These are phyloP conservation scores for Cyanidioschyzon merolae DNA, from an alignment of 23 red algal genomes.

Conservation along the genomic window DNA sequence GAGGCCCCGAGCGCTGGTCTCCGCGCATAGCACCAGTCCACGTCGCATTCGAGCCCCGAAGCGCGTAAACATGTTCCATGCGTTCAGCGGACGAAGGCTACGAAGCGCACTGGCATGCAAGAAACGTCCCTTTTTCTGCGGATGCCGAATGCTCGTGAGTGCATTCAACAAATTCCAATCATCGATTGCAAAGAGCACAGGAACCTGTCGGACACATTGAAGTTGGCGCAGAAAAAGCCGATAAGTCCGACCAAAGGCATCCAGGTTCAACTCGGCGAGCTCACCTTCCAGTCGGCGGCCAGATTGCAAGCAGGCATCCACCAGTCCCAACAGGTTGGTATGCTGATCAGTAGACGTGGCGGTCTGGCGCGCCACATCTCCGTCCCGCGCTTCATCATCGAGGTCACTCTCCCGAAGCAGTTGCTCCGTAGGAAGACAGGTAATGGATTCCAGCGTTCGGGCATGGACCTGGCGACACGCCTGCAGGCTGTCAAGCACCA, in stretches of 20 bases:
- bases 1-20: background rate
- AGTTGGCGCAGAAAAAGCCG: background rate
- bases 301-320: background rate
- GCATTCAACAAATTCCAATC: constrained; percentile 8
- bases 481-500: background rate
- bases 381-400: background rate
- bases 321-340: background rate
- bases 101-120: constrained; percentile 2
- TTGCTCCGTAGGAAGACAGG: background rate
- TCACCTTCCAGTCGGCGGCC: background rate
- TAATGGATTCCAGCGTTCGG: background rate
- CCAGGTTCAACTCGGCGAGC: background rate
- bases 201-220: constrained; percentile 2
- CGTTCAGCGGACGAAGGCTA: constrained; percentile 13
- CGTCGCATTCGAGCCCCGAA: background rate
- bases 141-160: background rate
- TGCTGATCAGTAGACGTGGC: background rate
- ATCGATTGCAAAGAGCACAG: constrained; percentile 2
- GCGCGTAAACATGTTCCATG: background rate
- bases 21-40: background rate
- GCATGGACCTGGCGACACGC: background rate
- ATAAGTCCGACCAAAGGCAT: background rate
- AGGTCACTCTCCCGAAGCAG: background rate
- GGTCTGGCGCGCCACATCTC: background rate
- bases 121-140: background rate